Evolutionary conservation across 371 early-diverging fungal genomes (phyloP), one percentile per base, ranked within the genome.

Genomic region (Apophysomyces trapeziformis): DNA sequence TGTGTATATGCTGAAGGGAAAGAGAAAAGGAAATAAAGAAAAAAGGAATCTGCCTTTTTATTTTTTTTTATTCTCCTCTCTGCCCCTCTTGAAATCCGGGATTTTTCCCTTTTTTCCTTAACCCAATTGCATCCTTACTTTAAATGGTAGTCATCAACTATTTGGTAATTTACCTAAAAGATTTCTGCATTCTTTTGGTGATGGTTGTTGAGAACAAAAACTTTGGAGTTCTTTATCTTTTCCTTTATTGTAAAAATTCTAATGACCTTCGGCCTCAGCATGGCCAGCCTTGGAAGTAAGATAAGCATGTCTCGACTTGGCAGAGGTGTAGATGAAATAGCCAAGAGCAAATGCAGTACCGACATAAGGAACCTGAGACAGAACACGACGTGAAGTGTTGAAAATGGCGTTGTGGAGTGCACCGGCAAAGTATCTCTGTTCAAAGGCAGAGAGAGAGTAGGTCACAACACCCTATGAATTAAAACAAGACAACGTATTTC

Each of bases 391-490:
- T 75, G 89, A 80, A 64, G 90, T 86, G 87, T 92, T 92, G 87
- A 90, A 90, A 47, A 92, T 78, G 39, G 90, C 91, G 65, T 90
- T 86, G 71, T 82, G 85, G 63, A 87, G 75, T 58, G 85, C 89
- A 71, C 91, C 91, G 65, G 90, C 91, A 65, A 92, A 92, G 67
- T 88, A 80, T 68, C 86, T 88, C 79, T 92, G 92, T 79, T 92
- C 87, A 82, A 85, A 92, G 45, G 92, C 90, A 38, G 94, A 94
- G 58, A 93, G 76, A 63, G 85, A 63, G 83, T 94, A 94, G 26
- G 88, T 85, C 61, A 80, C 84, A 63, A 92, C 83, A 74, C 90
- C 91, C 83, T 87, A 86, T 70, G 6, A 56, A 54, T 26, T 26
- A 36, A 38, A 38, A 56, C 7, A 57, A 16, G 2, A 26, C 1